A percentile compares a stretch with the other conserved stretches of the same genome.
phyloP scores from a whole-genome alignment of 2,329 filamentous ascomycete genomes.

The Claviceps spartinae region DNA sequence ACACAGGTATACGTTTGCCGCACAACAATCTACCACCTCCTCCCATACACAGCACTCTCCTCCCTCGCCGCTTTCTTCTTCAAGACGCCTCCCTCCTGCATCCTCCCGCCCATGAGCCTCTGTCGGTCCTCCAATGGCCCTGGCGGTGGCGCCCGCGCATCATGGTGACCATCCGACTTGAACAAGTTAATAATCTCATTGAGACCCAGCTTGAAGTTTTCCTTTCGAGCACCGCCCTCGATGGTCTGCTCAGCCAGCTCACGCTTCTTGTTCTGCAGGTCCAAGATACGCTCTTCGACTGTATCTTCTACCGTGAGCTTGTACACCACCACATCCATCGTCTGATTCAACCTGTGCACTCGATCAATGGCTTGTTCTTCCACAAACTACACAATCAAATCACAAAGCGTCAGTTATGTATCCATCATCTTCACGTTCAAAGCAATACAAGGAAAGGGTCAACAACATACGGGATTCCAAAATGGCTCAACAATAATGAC shows the following conservation, averaged over 20 bases:
- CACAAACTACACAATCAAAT: slow-evolving; percentile 50
- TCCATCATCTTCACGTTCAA: not conserved
- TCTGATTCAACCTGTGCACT: slow-evolving; percentile 96
- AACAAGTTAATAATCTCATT: slow-evolving; percentile 90
- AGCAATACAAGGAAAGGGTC: not conserved
- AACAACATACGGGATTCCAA: slow-evolving; percentile 70
- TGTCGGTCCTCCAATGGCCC: slow-evolving; percentile 3
- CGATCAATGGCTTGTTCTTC: slow-evolving; percentile 98
- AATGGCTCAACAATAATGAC: slow-evolving; percentile 96
- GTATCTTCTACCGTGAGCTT: slow-evolving; percentile 77
- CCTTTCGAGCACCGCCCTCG: slow-evolving; percentile 62
- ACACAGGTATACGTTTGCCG: not conserved
- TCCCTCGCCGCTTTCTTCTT: slow-evolving; percentile 19
- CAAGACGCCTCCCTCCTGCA: slow-evolving; percentile 10
- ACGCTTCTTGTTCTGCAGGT: slow-evolving; percentile 85
- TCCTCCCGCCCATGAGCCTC: slow-evolving; percentile 1
- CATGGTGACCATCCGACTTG: slow-evolving; percentile 40
- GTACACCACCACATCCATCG: slow-evolving; percentile 86
- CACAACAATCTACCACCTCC: slow-evolving; percentile 22
- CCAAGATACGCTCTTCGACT: slow-evolving; percentile 90
- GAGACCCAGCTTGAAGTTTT: slow-evolving; percentile 71
- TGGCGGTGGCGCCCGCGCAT: slow-evolving; percentile 7
- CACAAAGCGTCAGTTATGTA: too few species aligned
- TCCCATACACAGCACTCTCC: slow-evolving; percentile 27
- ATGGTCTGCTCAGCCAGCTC: slow-evolving; percentile 85